phyloP scores from a whole-genome alignment of 1,284 basidiomycete genomes.

The Apiotrichum sp. region DNA sequence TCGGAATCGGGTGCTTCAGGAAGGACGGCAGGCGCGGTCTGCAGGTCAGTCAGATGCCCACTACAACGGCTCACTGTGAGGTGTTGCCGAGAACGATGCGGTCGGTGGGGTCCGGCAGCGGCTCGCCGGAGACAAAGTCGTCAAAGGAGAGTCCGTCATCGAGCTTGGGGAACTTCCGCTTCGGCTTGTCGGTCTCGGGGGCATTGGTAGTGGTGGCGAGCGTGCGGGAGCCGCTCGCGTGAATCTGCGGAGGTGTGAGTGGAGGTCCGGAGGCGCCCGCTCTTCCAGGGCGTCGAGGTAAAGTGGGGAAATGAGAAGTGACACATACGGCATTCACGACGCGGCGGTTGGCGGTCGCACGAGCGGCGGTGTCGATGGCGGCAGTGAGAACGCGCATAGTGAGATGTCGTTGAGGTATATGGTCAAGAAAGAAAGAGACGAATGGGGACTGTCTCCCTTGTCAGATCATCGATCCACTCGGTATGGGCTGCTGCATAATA shows the following conservation, averaged over 20 bases:
- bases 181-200: constrained; percentile 8
- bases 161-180: constrained; percentile 48
- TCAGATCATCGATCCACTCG: no score
- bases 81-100: constrained; percentile 73
- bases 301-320: no score
- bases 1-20: constrained; percentile 90
- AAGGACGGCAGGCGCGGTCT: constrained; percentile 85
- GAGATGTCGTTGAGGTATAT: neutral
- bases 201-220: constrained; percentile 29
- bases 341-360: constrained; percentile 3
- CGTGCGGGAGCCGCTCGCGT: constrained; percentile 14
- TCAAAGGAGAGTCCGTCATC: constrained; percentile 70
- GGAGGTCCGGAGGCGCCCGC: neutral
- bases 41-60: neutral
- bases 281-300: no score
- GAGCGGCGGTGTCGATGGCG: constrained; percentile 4
- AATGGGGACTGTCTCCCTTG: no score
- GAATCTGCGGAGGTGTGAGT: constrained; percentile 1
- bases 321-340: constrained; percentile 5
- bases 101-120: constrained; percentile 46
- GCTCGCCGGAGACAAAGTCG: constrained; percentile 70
- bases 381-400: constrained; percentile 8
- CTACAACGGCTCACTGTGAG: constrained; percentile 56
- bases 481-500: no score
- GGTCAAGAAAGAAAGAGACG: neutral